Evolutionary conservation across 2,329 filamentous ascomycete genomes (phyloP), one percentile per base, ranked within the genome.

Genomic region (Stromatinia cepivora): DNA sequence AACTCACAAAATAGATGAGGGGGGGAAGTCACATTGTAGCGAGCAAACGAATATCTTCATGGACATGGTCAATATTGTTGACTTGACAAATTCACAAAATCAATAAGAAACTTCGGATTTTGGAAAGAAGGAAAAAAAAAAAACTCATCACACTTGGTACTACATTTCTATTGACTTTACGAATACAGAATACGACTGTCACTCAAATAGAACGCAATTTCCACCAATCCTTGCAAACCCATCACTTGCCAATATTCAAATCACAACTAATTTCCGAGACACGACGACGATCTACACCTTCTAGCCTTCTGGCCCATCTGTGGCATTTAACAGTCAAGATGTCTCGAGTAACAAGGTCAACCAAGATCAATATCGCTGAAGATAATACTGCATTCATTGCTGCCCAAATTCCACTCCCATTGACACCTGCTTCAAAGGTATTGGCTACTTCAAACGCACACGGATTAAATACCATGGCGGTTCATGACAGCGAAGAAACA

Each of bases 291-390:
- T 66, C 61, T 70, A 20, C 31, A 66, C 25, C 36, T 68, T 70
- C 53, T 50, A 39, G 61, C 39, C 39, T 6, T 7, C 39, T 15
- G 17, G 39, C 31, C 25, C 17, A 31, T 52, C 28, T 28, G 20
- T 52, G 66, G 20, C 50, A 56, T 58, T 52, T 53, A 22, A 5
- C 50, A 61, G 57, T 72, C 46, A 66, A 59, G 53, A 78, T 78
- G 77, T 69, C 76, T 72, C 73, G 77, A 73, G 72, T 76, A 52
- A 78, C 77, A 52, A 72, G 77, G 48, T 77, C 77, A 58, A 74
- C 68, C 61, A 76, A 74, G 71, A 71, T 78, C 70, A 70, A 73
- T 39, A 74, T 77, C 61, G 70, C 70, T 34, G 76, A 78, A 72
- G 77, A 78, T 64, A 59, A 73, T 36, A 74, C 74, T 70, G 69